Evolutionary conservation across 2,329 filamentous ascomycete genomes (phyloP).

Genomic region (Fusarium subtropicale): DNA sequence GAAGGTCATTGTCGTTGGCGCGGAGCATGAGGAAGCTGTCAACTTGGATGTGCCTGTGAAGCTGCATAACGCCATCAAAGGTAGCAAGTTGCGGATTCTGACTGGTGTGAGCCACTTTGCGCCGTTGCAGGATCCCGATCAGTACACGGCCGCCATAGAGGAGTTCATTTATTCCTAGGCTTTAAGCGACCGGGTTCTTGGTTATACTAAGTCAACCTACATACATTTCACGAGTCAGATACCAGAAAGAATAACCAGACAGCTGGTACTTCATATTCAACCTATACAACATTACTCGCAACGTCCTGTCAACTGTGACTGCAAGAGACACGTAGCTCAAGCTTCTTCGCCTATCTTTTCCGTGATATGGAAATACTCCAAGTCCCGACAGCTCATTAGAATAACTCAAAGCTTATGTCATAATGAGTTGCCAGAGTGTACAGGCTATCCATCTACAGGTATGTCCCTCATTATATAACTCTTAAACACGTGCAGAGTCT

Average conservation of each 20-base stretch:
- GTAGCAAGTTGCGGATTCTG: conserved; percentile 53
- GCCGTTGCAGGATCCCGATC: conserved; percentile 55
- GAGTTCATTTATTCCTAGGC: conserved; percentile 36
- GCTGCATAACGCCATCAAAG: conserved; percentile 52
- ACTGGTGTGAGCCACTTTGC: conserved; percentile 57
- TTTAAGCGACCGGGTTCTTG: too few species aligned
- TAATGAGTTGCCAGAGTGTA: neutral
- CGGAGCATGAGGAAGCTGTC: conserved; percentile 55
- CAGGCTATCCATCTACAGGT: neutral
- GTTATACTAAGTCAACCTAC: neutral
- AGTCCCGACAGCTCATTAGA: neutral
- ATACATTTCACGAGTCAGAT: neutral
- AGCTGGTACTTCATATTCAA: neutral
- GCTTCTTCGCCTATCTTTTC: neutral
- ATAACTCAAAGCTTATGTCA: neutral
- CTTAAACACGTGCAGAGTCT: too few species aligned
- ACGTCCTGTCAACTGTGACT: neutral
- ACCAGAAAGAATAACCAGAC: neutral
- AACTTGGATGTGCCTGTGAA: conserved; percentile 52
- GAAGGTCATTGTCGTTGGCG: conserved; percentile 49
- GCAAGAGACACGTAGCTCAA: neutral
- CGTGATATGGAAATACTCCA: neutral
- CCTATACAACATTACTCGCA: neutral
- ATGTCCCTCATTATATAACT: neutral
- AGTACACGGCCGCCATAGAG: conserved; percentile 50